phyloP scores from a whole-genome alignment of 805 yeast genomes.

The Metschnikowia aberdeeniae region DNA sequence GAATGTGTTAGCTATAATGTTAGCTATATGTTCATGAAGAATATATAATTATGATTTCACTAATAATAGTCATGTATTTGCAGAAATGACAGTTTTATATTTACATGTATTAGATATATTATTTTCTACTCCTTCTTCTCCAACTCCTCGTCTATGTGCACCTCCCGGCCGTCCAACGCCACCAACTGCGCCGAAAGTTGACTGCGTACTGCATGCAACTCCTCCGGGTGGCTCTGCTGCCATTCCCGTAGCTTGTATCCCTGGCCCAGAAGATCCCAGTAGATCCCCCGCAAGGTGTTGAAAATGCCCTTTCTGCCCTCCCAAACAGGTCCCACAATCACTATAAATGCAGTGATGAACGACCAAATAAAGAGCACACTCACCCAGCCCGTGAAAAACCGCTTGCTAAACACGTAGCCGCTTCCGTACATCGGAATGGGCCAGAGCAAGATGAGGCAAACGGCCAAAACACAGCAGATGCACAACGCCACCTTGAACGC shows the following conservation, averaged over 20 bases:
- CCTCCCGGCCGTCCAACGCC: constrained; percentile 12
- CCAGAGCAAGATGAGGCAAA: constrained; percentile 70
- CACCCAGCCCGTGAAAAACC: constrained; percentile 87
- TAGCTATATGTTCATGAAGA: too few species aligned
- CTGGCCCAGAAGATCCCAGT: constrained; percentile 84
- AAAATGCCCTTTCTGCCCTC: constrained; percentile 69
- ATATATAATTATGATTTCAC: too few species aligned
- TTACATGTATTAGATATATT: too few species aligned
- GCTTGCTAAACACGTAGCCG: constrained; percentile 66
- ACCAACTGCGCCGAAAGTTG: constrained; percentile 43
- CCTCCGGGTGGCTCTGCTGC: constrained; percentile 72
- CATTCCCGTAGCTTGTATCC: constrained; percentile 66
- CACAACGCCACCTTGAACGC: constrained; percentile 60
- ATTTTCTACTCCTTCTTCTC: too few species aligned
- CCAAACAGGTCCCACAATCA: constrained; percentile 63
- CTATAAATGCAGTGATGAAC: constrained; percentile 60
- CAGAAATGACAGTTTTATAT: too few species aligned
- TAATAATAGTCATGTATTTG: too few species aligned
- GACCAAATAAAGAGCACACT: constrained; percentile 80
- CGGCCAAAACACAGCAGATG: constrained; percentile 57
- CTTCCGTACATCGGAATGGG: constrained; percentile 95
- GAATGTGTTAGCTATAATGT: too few species aligned
- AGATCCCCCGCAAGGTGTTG: constrained; percentile 68
- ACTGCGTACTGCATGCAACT: constrained; percentile 66
- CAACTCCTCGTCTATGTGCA: constrained; percentile 14